These are phyloP conservation scores for Ogataea pignaliae DNA, from an alignment of 805 yeast species.

Conservation along the genomic window DNA sequence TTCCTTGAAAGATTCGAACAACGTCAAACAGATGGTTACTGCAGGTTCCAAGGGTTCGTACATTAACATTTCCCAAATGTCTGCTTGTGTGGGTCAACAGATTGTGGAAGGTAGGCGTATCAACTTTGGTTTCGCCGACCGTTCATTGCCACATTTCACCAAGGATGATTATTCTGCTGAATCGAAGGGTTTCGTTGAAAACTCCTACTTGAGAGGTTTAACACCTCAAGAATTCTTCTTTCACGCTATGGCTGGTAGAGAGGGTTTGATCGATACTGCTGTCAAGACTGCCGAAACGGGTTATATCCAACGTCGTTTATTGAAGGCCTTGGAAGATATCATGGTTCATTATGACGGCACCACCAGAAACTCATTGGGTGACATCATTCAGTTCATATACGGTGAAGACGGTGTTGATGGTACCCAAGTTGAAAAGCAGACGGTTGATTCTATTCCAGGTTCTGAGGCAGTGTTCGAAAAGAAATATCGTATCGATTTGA, in stretches of 20 bases:
- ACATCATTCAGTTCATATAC: conserved; percentile 89
- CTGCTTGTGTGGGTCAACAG: conserved; percentile 99
- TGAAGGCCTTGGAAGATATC: conserved; percentile 93
- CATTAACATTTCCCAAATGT: conserved; percentile 98
- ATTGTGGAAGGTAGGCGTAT: conserved; percentile 99
- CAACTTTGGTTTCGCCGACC: conserved; percentile 93
- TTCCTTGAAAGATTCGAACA: conserved; percentile 87
- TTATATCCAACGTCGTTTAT: conserved; percentile 96
- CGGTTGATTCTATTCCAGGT: conserved; percentile 93
- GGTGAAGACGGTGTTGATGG: conserved; percentile 99
- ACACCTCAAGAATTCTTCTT: conserved; percentile 98
- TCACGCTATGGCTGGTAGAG: conserved; percentile 99
- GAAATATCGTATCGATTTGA: conserved; percentile 81
- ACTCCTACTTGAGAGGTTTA: conserved; percentile 93
- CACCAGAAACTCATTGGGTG: conserved; percentile 95
- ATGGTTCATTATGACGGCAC: conserved; percentile 99
- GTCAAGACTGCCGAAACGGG: conserved; percentile 99
- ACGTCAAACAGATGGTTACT: conserved; percentile 98
- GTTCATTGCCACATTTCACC: conserved; percentile 96
- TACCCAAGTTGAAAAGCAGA: conserved; percentile 94
- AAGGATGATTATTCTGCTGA: conserved; percentile 99
- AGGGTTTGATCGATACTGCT: conserved; percentile 98
- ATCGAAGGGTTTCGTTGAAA: conserved; percentile 96
- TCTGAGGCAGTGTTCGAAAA: conserved; percentile 77
- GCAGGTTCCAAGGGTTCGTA: conserved; percentile 99